Percentiles rank a stretch among this genome's conserved stretches.
phyloP scores from a whole-genome alignment of 2,329 filamentous ascomycete genomes.

The Aspergillus texensis region DNA sequence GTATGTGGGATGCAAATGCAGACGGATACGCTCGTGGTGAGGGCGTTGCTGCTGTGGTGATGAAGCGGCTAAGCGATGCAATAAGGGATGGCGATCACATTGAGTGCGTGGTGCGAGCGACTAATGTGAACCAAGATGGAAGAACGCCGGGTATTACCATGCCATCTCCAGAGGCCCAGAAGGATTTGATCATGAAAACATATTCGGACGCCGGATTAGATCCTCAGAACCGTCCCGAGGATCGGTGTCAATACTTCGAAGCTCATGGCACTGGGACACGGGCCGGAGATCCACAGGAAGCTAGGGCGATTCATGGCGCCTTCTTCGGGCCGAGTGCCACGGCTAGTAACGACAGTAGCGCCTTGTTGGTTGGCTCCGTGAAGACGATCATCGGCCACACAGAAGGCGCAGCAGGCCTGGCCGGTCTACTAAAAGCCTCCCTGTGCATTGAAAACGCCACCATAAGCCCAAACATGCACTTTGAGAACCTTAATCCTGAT shows the following conservation, averaged over 20 bases:
- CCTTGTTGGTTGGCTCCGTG: neutral
- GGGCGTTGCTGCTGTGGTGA: constrained; percentile 52
- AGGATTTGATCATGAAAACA: constrained; percentile 40
- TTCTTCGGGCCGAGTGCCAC: no score
- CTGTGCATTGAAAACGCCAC: neutral
- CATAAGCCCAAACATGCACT: neutral
- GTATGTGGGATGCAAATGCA: constrained; percentile 36
- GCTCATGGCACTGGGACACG: constrained; percentile 42
- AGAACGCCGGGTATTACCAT: constrained; percentile 39
- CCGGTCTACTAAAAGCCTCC: neutral
- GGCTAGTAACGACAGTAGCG: no score
- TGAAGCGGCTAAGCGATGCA: constrained; percentile 56
- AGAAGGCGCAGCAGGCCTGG: neutral
- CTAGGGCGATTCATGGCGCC: no score
- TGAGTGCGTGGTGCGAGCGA: constrained; percentile 41
- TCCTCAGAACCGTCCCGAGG: constrained; percentile 16
- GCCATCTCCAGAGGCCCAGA: constrained; percentile 41
- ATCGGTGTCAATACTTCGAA: constrained; percentile 48
- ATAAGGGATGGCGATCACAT: constrained; percentile 51
- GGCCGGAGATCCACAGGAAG: neutral
- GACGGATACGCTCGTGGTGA: constrained; percentile 58
- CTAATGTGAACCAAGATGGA: constrained; percentile 41
- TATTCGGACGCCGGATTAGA: constrained; percentile 46
- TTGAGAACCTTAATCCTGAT: neutral
- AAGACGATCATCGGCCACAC: neutral